Conservation (phyloP, 129 eudicot species). For the Tanacetum coccineum region DNA sequence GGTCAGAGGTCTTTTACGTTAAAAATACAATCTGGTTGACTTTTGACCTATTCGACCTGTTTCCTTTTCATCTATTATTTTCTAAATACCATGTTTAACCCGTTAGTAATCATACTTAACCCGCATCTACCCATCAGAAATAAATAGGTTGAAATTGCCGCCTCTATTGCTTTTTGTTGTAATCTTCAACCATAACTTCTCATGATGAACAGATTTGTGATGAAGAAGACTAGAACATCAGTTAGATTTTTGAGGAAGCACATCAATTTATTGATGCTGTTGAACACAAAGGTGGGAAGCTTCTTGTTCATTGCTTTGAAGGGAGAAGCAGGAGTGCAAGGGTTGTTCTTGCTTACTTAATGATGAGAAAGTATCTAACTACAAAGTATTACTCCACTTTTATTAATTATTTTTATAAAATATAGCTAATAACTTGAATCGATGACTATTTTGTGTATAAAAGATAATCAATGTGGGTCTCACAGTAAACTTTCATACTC, state of each 20-base stretch:
- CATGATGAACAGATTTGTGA: conserved; percentile 63
- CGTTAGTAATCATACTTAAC: background rate
- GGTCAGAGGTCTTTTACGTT: conserved; percentile 1
- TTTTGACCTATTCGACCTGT: background rate
- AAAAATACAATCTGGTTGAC: background rate
- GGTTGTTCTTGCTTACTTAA: conserved; percentile 81
- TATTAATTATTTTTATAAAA: background rate
- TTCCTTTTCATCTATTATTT: background rate
- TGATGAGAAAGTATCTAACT: conserved; percentile 74
- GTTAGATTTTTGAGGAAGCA: conserved; percentile 73
- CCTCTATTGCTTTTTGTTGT: background rate
- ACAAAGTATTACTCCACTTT: background rate
- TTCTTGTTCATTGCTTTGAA: conserved; percentile 98
- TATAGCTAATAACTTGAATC: background rate
- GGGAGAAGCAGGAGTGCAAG: conserved; percentile 98
- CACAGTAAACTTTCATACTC: background rate
- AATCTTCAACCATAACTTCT: conserved; percentile 1
- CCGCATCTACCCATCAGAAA: background rate
- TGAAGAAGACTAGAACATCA: conserved; percentile 77
- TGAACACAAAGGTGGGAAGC: conserved; percentile 77
- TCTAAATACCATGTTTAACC: background rate
- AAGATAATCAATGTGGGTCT: background rate
- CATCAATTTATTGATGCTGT: conserved; percentile 70
- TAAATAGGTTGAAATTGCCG: background rate
- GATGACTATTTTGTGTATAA: background rate